Evolutionary conservation across 1,284 basidiomycete species (phyloP).

Genomic region (Somion occarium): DNA sequence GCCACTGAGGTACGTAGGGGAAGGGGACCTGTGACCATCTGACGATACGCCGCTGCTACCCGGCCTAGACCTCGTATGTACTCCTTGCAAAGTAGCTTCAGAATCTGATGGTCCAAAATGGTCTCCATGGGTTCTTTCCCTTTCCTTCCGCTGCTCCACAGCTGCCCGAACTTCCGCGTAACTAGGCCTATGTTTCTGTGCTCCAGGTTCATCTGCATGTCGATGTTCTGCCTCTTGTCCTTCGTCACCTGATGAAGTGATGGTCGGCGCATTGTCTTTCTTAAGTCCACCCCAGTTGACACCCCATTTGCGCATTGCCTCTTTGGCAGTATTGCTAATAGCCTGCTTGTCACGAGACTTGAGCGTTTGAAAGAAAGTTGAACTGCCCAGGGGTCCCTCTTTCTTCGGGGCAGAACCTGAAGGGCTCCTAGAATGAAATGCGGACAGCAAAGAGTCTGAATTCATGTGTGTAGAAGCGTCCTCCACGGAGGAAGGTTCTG

Average conservation of each 20-base stretch:
- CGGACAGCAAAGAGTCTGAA: conserved; percentile 18
- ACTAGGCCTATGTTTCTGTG: conserved; percentile 44
- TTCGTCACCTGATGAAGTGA: conserved; percentile 29
- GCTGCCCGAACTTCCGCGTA: conserved; percentile 71
- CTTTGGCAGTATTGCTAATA: conserved; percentile 74
- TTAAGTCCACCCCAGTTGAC: conserved; percentile 68
- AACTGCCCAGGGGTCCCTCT: conserved; percentile 17
- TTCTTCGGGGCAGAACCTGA: background rate
- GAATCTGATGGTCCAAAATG: background rate
- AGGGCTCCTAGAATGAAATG: conserved; percentile 21
- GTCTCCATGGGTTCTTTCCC: conserved; percentile 27
- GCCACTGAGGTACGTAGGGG: conserved; percentile 7
- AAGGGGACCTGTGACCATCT: conserved; percentile 25
- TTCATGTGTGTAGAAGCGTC: conserved; percentile 18
- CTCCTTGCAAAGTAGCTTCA: background rate
- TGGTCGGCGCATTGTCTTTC: conserved; percentile 36
- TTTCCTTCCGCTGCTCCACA: conserved; percentile 56
- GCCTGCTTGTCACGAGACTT: conserved; percentile 84
- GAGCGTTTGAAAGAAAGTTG: conserved; percentile 61
- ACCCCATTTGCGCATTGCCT: conserved; percentile 86
- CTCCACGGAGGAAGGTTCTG: conserved; percentile 17
- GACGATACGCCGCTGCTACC: background rate
- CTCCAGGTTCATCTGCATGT: conserved; percentile 25
- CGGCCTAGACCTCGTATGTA: background rate
- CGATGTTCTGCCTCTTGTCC: conserved; percentile 36